Base-by-base conservation (phyloP, 1,139 yeast species). In the Spathaspora sp. region DNA sequence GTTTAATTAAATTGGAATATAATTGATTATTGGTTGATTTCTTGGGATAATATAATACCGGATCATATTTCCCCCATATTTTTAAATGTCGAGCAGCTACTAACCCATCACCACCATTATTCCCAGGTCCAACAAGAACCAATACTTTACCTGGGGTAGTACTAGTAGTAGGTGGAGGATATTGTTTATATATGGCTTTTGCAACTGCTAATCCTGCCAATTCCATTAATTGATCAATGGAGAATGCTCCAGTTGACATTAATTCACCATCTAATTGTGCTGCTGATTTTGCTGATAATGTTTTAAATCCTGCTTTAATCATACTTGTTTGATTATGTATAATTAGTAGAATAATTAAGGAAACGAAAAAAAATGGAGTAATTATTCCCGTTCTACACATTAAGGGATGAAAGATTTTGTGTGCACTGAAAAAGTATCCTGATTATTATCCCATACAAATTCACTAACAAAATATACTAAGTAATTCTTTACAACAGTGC, bases 151-250 rank as follows among this genome's bases (percentile, higher is more conserved):
- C 24, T 9, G 27, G 37, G 20, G 33, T 7, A 13, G 42, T 39
- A 11, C 70, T 72, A 17, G 67, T 63, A 45, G 64, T 51, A 24
- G 64, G 56, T 24, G 36, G 36, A 7, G 93, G 89, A 49, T 73
- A 87, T 34, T 83, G 75, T 47, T 74, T 76, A 58, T 79, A 82
- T 1, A 91, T 76, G 0, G 96, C 90, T 56, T 90, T 89, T 4
- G 99, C 97, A 9, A 91, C 97, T 1, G 97, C 82, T 26, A 91
- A 74, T 0, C 99, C 99, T 0, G 99, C 99, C 43, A 93, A 72
- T 66, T 93, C 99, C 99, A 93, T 91, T 61, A 93, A 69, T 59
- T 93, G 99, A 61, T 91, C 97, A 46, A 93, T 78, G 20, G 97
- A 86, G 68, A 86, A 93, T 2, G 93, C 89, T 2, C 82, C 82